phyloP scores from a whole-genome alignment of 495 filamentous ascomycete genomes.

The Talaromyces ruber region DNA sequence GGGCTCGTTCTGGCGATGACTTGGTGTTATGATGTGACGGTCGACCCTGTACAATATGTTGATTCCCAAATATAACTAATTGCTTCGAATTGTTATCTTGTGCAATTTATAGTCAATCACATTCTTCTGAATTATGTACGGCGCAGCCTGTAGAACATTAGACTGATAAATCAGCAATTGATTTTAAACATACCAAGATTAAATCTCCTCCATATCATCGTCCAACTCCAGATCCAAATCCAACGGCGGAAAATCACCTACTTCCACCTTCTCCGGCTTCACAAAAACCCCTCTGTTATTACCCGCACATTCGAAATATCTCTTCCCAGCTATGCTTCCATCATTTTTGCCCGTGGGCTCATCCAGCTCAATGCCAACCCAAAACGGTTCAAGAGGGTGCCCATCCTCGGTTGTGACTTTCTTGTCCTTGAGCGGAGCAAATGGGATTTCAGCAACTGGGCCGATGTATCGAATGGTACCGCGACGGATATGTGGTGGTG shows the following conservation, averaged over 20 bases:
- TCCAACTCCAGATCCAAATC: conserved; percentile 47
- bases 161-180: neutral
- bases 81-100: neutral
- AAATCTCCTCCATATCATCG: conserved; percentile 87
- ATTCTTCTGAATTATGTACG: neutral
- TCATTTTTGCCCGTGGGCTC: conserved; percentile 89
- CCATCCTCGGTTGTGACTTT: conserved; percentile 8
- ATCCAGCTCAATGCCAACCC: conserved; percentile 80
- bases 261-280: conserved; percentile 79
- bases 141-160: neutral
- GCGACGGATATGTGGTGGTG: conserved; percentile 55
- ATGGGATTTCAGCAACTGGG: conserved; percentile 71
- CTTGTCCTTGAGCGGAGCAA: conserved; percentile 24
- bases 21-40: neutral
- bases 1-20: neutral
- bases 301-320: conserved; percentile 65
- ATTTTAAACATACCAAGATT: neutral
- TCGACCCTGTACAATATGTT: neutral
- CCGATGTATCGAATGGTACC: conserved; percentile 82
- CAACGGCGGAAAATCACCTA: conserved; percentile 72
- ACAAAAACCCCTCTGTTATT: conserved; percentile 79
- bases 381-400: conserved; percentile 46
- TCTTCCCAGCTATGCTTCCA: conserved; percentile 65
- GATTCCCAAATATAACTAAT: neutral
- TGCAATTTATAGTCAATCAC: neutral